Base-by-base conservation (phyloP, 1,284 basidiomycete genomes). In the Porodaedalea pini region DNA sequence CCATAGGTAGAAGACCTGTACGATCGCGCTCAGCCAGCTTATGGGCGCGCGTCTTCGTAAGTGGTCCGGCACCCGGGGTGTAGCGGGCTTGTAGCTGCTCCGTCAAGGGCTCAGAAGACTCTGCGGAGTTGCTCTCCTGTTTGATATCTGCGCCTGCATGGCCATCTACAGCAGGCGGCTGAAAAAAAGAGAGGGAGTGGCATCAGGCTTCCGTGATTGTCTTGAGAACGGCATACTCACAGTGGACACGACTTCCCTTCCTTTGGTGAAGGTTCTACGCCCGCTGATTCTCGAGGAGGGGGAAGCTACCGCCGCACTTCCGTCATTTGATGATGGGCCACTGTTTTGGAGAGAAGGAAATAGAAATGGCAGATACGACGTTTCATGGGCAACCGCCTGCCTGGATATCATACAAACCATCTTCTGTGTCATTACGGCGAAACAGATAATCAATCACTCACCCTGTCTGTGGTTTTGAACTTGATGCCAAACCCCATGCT, bases 361-460 rank as follows among this genome's bases (percentile, higher is more conserved):
- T 27, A 89, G 69, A 69, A 88, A 89, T 1, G 86, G 87, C 19
- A 89, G 69, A 70, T 88, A 89, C 1, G 86, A 89, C 11, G 77
- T 65, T 68, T 89, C 87, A 65, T 87, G 78, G 48, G 73, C 70
- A 41, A 80, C 73, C 43, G 70, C 67, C 62, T 68, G 66, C 47
- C 72, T 71, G 53, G 54, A 37, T 51, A 17, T 25, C 8, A 52
- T n/a, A 6, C 23, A 36, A 11, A 47, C n/a, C 41, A 31, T 39
- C 13, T 34, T 27, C 31, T 15, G 17, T 47, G 6, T 15, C 25
- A 8, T 13, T 17, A 25, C 17, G 21, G 31, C 17, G 32, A 37
- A 61, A 50, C 56, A 36, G 57, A 43, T 19, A 67, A 61, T 39
- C 65, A 63, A 31, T 13, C 21, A 49, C 54, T n/a, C 57, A 41